Conservation (phyloP, 441 rosid genomes). For the Biscutella laevigata region DNA sequence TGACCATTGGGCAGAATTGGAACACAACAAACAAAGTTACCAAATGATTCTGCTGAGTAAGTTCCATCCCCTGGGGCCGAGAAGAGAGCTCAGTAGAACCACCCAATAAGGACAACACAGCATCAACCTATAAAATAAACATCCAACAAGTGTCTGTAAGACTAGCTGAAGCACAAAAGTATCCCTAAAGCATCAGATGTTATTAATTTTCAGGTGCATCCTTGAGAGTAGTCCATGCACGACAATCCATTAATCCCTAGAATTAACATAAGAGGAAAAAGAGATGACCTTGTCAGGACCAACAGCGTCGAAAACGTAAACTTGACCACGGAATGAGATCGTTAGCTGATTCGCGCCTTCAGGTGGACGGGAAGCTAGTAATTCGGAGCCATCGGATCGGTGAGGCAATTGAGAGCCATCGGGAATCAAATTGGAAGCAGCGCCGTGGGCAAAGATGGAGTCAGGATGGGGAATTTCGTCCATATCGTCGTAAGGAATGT, state of each 20-base stretch:
- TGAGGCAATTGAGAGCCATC: slow-evolving; percentile 46
- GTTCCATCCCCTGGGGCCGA: too few relatives aligned
- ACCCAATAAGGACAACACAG: too few relatives aligned
- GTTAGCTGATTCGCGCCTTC: slow-evolving; percentile 66
- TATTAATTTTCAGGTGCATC: neutral
- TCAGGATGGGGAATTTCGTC: slow-evolving; percentile 31
- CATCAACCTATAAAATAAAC: too few relatives aligned
- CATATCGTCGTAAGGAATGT: slow-evolving; percentile 36
- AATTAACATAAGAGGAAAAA: neutral
- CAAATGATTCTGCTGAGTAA: too few relatives aligned
- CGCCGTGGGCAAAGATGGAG: slow-evolving; percentile 32
- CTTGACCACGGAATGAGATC: slow-evolving; percentile 86
- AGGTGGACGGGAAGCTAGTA: slow-evolving; percentile 29
- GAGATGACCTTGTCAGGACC: slow-evolving; percentile 63
- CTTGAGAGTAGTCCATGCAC: too few relatives aligned
- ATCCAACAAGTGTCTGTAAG: too few relatives aligned
- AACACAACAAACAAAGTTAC: slow-evolving; percentile 30
- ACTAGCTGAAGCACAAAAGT: slow-evolving; percentile 2
- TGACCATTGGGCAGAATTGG: neutral
- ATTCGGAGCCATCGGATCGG: slow-evolving; percentile 24
- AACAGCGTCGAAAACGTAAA: slow-evolving; percentile 81
- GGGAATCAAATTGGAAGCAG: slow-evolving; percentile 45
- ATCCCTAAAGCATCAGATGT: neutral
- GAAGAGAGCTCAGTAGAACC: too few relatives aligned
- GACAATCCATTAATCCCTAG: too few relatives aligned